These are phyloP conservation scores for Russula emetica DNA, from an alignment of 768 basidiomycete genomes.

Conservation along the genomic window DNA sequence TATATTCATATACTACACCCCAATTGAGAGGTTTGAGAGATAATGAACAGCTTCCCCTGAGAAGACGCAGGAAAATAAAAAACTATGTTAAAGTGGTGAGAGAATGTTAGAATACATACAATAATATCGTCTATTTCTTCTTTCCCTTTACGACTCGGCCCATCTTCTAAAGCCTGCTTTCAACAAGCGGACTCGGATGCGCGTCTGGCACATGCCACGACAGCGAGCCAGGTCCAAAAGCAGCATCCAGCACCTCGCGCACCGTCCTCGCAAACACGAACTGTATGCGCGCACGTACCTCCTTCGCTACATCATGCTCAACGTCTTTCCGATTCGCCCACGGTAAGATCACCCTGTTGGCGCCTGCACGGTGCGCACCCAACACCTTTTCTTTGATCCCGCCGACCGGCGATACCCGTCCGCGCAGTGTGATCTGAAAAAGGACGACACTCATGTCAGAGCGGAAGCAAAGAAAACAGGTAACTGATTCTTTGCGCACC, in stretches of 20 bases:
- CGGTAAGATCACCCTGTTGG: conserved; percentile 80
- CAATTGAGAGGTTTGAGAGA: no score
- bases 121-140: no score
- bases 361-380: conserved; percentile 85
- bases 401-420: conserved; percentile 78
- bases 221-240: conserved; percentile 68
- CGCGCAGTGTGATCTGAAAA: conserved; percentile 70
- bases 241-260: conserved; percentile 75
- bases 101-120: no score
- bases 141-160: neutral
- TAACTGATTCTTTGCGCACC: conserved; percentile 42
- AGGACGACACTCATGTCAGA: neutral
- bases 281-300: conserved; percentile 69
- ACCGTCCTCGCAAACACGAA: conserved; percentile 80
- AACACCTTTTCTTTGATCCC: conserved; percentile 92
- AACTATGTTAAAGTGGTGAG: no score
- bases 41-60: no score
- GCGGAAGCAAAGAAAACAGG: neutral
- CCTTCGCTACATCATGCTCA: conserved; percentile 74
- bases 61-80: no score
- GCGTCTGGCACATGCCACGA: conserved; percentile 54
- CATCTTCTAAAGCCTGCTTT: conserved; percentile 45
- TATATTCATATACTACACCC: no score
- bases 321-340: conserved; percentile 85
- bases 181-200: conserved; percentile 37